Evolutionary conservation across 495 filamentous ascomycete species (phyloP), one percentile per base, ranked within the genome.

Genomic region (Xylaria scruposa): DNA sequence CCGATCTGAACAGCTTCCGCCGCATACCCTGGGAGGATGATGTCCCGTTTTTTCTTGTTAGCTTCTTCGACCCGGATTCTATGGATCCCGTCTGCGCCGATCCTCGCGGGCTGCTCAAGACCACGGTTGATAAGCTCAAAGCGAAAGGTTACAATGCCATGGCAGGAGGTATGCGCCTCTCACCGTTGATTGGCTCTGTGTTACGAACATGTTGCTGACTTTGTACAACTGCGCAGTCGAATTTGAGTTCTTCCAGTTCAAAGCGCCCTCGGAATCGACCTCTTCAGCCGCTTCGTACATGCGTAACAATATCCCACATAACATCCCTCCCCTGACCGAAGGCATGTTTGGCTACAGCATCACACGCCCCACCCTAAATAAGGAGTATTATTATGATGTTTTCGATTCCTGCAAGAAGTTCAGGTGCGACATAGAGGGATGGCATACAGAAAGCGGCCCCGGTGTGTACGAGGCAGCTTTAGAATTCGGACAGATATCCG

Each of bases 261-360:
- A 91, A 75, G 85, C 90, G 10, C 94, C 94, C 24, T 74, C 84
- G n/a, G 71, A 81, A 36, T 76, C 77, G 13, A 78, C 83, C 17
- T 79, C 83, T 31, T 88, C 91, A 0, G 92, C 93, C 0, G 93
- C 93, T 26, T 79, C 84, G 3, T 97, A 91, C 78, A 87, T 97
- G 2, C 86, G 87, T 72, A 81, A 91, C 31, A 94, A 97, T 75
- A 85, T 92, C 0, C 88, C 91, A 38, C 85, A 91, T 42, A 76
- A 88, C 1, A 87, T 97, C 8, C 94, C 94, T 1, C 79, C 90
- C 40, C 77, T 99, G 40, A 97, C 96, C 24, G 94, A 98, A 79
- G 96, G 96, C 70, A 99, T 99, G 96, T 98, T 98, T 75, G 96
- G 95, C 38, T 99, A 99, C 84, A 96, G 93, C 73, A 83, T 99